These are phyloP conservation scores for Lizonia empirigonia DNA, from an alignment of 2,329 filamentous ascomycete species.

Conservation along the genomic window DNA sequence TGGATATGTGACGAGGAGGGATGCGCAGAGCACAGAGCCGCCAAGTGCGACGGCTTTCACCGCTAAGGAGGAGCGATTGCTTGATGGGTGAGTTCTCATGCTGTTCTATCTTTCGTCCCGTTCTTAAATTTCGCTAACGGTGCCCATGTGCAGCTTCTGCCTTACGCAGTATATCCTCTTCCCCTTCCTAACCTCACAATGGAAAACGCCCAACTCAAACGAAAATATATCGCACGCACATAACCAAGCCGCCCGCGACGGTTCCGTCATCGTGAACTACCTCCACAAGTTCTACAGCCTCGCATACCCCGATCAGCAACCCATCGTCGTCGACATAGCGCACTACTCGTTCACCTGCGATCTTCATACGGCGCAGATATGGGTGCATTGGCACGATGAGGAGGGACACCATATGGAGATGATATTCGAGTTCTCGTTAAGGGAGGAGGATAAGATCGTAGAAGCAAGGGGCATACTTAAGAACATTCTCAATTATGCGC, in stretches of 20 bases:
- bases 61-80: background rate
- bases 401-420: background rate
- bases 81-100: background rate
- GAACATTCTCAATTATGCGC: background rate
- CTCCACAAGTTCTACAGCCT: slow-evolving; percentile 18
- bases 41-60: background rate
- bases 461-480: background rate
- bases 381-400: slow-evolving; percentile 7
- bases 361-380: slow-evolving; percentile 1
- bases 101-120: no score
- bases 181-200: slow-evolving; percentile 18
- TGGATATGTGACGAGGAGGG: background rate
- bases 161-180: slow-evolving; percentile 3
- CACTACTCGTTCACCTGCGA: slow-evolving; percentile 15
- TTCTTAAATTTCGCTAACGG: background rate
- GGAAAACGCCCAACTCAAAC: slow-evolving; percentile 13
- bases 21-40: background rate
- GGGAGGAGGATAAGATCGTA: background rate
- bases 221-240: slow-evolving; percentile 13
- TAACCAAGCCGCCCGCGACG: slow-evolving; percentile 14
- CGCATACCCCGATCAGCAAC: background rate
- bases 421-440: background rate
- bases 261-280: slow-evolving; percentile 15
- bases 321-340: background rate
- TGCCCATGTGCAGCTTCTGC: background rate